Evolutionary conservation across 2,329 filamentous ascomycete genomes (phyloP).

Genomic region (Lachnellula arida): DNA sequence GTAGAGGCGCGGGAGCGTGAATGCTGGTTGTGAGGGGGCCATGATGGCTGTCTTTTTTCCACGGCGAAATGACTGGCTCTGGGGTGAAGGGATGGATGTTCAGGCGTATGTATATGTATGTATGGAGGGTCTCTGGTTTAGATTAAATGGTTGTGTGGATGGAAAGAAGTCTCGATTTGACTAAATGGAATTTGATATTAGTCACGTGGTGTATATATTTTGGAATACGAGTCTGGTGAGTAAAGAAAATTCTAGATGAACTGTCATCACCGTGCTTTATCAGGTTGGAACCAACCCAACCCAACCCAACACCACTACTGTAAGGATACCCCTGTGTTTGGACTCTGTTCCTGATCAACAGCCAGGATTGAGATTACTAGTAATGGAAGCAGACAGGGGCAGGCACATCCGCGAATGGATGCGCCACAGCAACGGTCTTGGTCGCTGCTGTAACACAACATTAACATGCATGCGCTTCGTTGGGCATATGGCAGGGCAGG

Average conservation of each 20-base stretch:
- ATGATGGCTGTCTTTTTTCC: conserved; percentile 3
- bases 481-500: too few species aligned
- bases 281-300: not conserved
- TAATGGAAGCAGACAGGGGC: not conserved
- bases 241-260: too few species aligned
- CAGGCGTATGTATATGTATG: too few species aligned
- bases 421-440: not conserved
- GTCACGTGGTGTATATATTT: too few species aligned
- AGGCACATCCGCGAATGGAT: conserved; percentile 7
- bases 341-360: conserved; percentile 12
- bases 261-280: too few species aligned
- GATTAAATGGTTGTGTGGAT: too few species aligned
- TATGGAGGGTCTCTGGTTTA: too few species aligned
- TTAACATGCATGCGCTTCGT: not conserved
- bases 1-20: conserved; percentile 57
- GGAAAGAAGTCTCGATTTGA: too few species aligned
- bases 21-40: conserved; percentile 29
- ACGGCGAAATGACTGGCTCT: not conserved
- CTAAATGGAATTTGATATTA: too few species aligned
- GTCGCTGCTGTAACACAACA: not conserved
- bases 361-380: conserved; percentile 13
- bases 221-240: too few species aligned
- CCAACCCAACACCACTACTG: not conserved
- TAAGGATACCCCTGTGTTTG: not conserved
- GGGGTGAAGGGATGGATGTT: conserved; percentile 19